Conservation (phyloP, 768 basidiomycete genomes). For the Lenzites betulinus region DNA sequence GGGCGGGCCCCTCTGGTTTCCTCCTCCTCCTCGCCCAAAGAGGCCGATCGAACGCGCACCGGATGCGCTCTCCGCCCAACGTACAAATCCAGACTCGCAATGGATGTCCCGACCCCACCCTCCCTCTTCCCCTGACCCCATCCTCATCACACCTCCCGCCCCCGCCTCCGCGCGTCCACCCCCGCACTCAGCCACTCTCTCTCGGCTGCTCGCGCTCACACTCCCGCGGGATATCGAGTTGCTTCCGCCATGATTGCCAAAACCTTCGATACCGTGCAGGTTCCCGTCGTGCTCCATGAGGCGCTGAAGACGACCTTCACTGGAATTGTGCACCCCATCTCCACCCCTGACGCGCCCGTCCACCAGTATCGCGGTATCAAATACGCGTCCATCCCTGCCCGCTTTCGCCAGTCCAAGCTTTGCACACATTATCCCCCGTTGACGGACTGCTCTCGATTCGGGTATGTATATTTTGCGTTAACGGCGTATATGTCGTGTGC, state of each 20-base stretch:
- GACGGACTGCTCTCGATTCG: constrained; percentile 65
- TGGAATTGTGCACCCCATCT: constrained; percentile 63
- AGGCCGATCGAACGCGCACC: constrained; percentile 20
- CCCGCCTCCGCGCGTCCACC: not conserved
- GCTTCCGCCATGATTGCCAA: constrained; percentile 28
- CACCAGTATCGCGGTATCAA: constrained; percentile 80
- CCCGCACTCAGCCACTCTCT: not conserved
- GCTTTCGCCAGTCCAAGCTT: constrained; percentile 74
- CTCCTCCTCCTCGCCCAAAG: constrained; percentile 16
- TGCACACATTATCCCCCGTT: constrained; percentile 55
- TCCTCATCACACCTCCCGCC: not conserved
- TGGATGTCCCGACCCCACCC: constrained; percentile 9
- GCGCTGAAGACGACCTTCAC: constrained; percentile 64
- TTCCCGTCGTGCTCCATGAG: constrained; percentile 49
- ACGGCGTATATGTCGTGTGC: not conserved
- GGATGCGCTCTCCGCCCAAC: constrained; percentile 11
- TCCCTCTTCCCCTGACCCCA: not conserved
- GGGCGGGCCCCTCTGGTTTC: constrained; percentile 13
- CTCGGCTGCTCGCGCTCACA: not conserved
- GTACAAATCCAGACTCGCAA: constrained; percentile 19
- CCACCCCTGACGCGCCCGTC: constrained; percentile 54
- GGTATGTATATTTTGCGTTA: constrained; percentile 46
- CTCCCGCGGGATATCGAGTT: not conserved
- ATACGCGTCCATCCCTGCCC: constrained; percentile 71
- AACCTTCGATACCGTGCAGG: constrained; percentile 19